Evolutionary conservation across 2,329 filamentous ascomycete species (phyloP).

Genomic region (Alternaria arbusti): DNA sequence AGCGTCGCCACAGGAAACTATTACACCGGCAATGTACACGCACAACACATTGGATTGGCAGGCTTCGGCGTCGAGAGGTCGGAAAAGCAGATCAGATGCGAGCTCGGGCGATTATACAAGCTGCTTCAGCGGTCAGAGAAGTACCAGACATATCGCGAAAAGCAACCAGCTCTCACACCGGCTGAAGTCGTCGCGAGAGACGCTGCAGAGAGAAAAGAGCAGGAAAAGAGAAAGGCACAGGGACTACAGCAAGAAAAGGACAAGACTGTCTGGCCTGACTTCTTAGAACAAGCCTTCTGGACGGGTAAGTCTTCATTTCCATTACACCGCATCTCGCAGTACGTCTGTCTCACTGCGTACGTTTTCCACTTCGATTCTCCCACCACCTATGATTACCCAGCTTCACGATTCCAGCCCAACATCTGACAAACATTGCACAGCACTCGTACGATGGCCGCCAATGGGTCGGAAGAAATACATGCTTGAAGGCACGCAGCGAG

Average conservation of each 20-base stretch:
- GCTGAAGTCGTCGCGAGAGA: slow-evolving; percentile 29
- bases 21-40: slow-evolving; percentile 31
- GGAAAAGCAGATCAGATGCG: slow-evolving; percentile 36
- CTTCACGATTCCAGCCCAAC: background rate
- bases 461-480: slow-evolving; percentile 63
- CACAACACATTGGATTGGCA: slow-evolving; percentile 29
- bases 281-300: slow-evolving; percentile 57
- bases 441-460: slow-evolving; percentile 59
- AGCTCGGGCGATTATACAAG: slow-evolving; percentile 38
- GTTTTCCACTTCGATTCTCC: background rate
- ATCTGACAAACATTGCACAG: slow-evolving; percentile 11
- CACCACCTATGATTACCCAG: background rate
- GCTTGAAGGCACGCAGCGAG: slow-evolving; percentile 59
- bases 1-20: slow-evolving; percentile 27
- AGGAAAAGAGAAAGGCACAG: slow-evolving; percentile 20
- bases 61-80: slow-evolving; percentile 30
- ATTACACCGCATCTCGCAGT: background rate
- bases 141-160: slow-evolving; percentile 55
- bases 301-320: slow-evolving; percentile 45
- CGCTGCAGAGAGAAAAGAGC: slow-evolving; percentile 21
- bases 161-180: slow-evolving; percentile 41
- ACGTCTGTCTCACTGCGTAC: background rate
- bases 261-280: slow-evolving; percentile 54
- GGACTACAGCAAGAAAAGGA: slow-evolving; percentile 40
- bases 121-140: slow-evolving; percentile 45